Conservation (phyloP, 352 stramenopile species). For the Pythium chondricola region DNA sequence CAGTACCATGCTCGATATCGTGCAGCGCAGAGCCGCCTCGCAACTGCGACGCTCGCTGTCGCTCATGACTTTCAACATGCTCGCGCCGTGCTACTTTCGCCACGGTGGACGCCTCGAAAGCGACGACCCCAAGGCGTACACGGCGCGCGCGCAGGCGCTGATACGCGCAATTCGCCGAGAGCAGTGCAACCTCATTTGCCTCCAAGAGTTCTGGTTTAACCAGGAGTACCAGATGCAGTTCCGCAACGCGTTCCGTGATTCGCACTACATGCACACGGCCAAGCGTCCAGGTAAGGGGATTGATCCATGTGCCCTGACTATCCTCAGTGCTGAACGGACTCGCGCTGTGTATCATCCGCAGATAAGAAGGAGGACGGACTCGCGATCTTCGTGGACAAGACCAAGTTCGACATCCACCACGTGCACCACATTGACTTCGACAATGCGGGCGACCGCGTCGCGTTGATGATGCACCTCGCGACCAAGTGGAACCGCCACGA, state of each 20-base stretch:
- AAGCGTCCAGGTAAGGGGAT: constrained; percentile 58
- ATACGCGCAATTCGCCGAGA: constrained; percentile 71
- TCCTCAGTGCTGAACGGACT: no score
- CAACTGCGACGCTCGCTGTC: constrained; percentile 36
- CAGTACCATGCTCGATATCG: constrained; percentile 16
- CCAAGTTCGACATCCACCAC: constrained; percentile 74
- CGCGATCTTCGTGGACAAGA: constrained; percentile 67
- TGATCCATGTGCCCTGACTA: no score
- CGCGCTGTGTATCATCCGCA: constrained; percentile 9
- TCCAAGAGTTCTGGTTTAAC: constrained; percentile 86
- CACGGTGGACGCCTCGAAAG: constrained; percentile 72
- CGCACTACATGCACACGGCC: constrained; percentile 66
- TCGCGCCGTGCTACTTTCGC: constrained; percentile 85
- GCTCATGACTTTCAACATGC: constrained; percentile 86
- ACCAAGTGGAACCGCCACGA: constrained; percentile 68
- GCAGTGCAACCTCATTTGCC: constrained; percentile 68
- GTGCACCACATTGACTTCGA: constrained; percentile 68
- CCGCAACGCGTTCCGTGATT: constrained; percentile 45
- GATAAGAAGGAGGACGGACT: constrained; percentile 76
- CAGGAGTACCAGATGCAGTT: constrained; percentile 70
- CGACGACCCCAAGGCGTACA: constrained; percentile 48
- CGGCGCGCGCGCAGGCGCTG: constrained; percentile 58
- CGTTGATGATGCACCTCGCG: constrained; percentile 75
- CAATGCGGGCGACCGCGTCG: constrained; percentile 74
- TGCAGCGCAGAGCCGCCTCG: constrained; percentile 20